A percentile compares a stretch with the other conserved stretches of the same genome.
Conservation (phyloP, 1,139 yeast species). For the Yamadazyma diddensiae region DNA sequence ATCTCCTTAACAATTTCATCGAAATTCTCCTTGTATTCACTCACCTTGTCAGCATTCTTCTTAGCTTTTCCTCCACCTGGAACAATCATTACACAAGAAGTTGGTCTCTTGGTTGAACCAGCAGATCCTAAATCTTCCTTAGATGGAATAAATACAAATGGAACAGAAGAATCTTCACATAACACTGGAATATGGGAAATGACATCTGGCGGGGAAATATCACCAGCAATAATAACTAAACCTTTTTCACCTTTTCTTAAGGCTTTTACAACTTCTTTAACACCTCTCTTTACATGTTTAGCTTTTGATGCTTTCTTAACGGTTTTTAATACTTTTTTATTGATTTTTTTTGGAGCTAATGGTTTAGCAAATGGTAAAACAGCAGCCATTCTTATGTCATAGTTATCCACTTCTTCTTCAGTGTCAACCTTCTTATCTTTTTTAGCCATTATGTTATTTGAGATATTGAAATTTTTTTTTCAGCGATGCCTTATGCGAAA, state of each 20-base stretch:
- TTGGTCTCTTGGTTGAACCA: conserved; percentile 98
- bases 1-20: conserved; percentile 96
- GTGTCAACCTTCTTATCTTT: conserved; percentile 29
- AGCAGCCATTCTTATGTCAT: conserved; percentile 88
- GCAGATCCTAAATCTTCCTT: conserved; percentile 98
- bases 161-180: conserved; percentile 91
- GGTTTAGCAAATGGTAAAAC: conserved; percentile 92
- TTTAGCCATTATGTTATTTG: conserved; percentile 45
- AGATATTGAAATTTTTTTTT: background rate
- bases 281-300: conserved; percentile 98
- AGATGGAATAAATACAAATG: conserved; percentile 90
- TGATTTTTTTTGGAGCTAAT: conserved; percentile 91
- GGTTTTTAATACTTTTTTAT: conserved; percentile 91
- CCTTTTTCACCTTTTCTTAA: conserved; percentile 98
- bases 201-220: conserved; percentile 95
- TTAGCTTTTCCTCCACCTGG: conserved; percentile 93
- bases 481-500: conserved; percentile 5
- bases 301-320: conserved; percentile 97
- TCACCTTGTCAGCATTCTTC: conserved; percentile 74
- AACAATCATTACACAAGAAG: conserved; percentile 95
- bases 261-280: conserved; percentile 97
- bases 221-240: conserved; percentile 94
- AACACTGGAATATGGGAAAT: conserved; percentile 95
- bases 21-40: conserved; percentile 87
- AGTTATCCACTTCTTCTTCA: conserved; percentile 69